Evolutionary conservation across 2,329 filamentous ascomycete species (phyloP).

Genomic region (Scedosporium dehoogii): DNA sequence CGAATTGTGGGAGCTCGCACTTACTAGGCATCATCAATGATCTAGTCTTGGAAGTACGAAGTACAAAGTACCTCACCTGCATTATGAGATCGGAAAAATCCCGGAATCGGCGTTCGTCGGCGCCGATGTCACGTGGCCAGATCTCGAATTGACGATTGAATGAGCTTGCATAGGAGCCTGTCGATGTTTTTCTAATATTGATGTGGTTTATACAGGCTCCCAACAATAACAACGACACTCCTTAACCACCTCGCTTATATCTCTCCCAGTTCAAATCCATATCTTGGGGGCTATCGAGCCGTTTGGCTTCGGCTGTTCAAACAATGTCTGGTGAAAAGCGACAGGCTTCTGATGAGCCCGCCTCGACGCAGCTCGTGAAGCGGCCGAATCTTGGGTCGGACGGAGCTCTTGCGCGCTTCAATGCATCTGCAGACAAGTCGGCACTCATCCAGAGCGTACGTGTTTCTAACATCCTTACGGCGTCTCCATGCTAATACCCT

Average conservation of each 20-base stretch:
- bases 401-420: slow-evolving; percentile 38
- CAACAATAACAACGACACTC: too few species aligned
- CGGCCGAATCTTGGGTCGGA: slow-evolving; percentile 58
- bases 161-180: not conserved
- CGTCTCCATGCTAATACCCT: slow-evolving; percentile 5
- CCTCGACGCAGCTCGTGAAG: slow-evolving; percentile 76
- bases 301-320: not conserved
- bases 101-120: not conserved
- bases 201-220: too few species aligned
- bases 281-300: not conserved
- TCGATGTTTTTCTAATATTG: not conserved
- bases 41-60: not conserved
- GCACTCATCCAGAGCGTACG: slow-evolving; percentile 43
- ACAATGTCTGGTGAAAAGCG: slow-evolving; percentile 88
- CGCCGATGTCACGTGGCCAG: not conserved
- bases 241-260: too few species aligned
- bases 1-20: not conserved
- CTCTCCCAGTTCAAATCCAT: not conserved
- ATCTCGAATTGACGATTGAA: slow-evolving; percentile 9
- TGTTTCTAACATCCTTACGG: not conserved
- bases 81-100: not conserved
- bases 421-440: slow-evolving; percentile 33
- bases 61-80: too few species aligned
- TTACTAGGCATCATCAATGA: not conserved
- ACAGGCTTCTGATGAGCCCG: slow-evolving; percentile 75